Percentiles rank a stretch among this genome's conserved stretches.
These are phyloP conservation scores for Desmodesmus armatus DNA, from an alignment of 139 green algal species.

Conservation along the genomic window DNA sequence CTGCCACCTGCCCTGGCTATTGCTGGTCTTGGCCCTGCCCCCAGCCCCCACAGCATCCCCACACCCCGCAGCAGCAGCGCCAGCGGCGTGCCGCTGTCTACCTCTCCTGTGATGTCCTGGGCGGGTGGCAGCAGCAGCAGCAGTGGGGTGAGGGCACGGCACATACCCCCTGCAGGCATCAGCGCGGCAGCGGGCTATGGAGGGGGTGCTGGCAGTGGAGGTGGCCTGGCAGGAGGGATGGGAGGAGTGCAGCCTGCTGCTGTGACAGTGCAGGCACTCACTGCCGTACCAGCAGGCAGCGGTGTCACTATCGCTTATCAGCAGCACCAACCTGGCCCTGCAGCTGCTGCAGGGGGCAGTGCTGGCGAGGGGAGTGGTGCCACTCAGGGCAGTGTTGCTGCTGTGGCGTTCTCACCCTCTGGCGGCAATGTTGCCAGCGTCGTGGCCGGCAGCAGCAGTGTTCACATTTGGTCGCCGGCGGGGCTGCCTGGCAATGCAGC, in stretches of 20 bases:
- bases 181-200: not conserved
- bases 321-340: not conserved
- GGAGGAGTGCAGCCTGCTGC: no score
- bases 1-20: no score
- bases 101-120: slow-evolving; percentile 15
- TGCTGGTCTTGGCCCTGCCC: not conserved
- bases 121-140: not conserved
- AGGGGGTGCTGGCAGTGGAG: no score
- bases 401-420: slow-evolving; percentile 26
- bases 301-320: not conserved
- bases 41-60: not conserved
- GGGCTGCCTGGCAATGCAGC: not conserved
- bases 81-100: not conserved
- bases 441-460: not conserved
- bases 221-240: not conserved
- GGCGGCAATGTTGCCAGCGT: slow-evolving; percentile 19
- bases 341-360: slow-evolving; percentile 21
- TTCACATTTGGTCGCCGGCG: not conserved
- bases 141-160: slow-evolving; percentile 23
- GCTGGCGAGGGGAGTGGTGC: slow-evolving; percentile 2
- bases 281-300: no score
- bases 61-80: not conserved
- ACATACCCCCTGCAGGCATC: not conserved
- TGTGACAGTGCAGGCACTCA: no score
- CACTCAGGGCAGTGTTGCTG: not conserved